Evolutionary conservation across 1,284 basidiomycete species (phyloP).

Genomic region (Naganishia liquefaciens): DNA sequence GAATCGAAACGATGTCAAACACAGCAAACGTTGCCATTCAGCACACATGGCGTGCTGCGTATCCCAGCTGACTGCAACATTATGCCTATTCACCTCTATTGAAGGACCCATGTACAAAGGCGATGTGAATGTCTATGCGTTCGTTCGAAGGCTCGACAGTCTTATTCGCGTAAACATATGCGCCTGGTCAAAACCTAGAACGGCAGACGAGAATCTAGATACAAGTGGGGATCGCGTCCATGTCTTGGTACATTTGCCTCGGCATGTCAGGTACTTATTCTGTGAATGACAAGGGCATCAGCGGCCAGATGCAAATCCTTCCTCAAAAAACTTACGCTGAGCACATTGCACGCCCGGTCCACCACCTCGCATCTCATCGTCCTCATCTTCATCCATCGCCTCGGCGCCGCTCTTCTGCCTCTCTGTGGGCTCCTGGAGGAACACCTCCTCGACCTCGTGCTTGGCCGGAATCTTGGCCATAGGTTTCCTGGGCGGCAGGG

Average conservation of each 20-base stretch:
- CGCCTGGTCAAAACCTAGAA: constrained; percentile 4
- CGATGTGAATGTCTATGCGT: neutral
- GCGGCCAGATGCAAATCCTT: neutral
- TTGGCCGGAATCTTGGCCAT: constrained; percentile 70
- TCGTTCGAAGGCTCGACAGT: neutral
- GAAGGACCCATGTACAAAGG: neutral
- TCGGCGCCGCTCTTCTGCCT: constrained; percentile 60
- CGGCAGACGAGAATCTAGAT: constrained; percentile 23
- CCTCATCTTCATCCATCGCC: constrained; percentile 38
- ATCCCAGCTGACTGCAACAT: neutral
- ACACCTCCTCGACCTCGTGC: constrained; percentile 78
- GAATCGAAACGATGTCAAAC: neutral
- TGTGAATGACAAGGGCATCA: neutral
- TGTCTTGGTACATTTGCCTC: constrained; percentile 17
- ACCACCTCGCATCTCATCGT: constrained; percentile 40
- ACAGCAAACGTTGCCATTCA: neutral
- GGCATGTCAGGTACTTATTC: constrained; percentile 8
- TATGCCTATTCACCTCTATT: neutral
- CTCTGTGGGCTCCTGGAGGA: constrained; percentile 78
- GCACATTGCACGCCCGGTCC: constrained; percentile 57
- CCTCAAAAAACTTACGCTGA: constrained; percentile 50
- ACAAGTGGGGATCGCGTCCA: constrained; percentile 12
- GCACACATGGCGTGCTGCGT: neutral
- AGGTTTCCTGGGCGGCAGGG: constrained; percentile 76
- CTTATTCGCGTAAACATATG: neutral